A percentile compares a stretch with the other conserved stretches of the same genome.
Conservation (phyloP, 2,329 filamentous ascomycete genomes). For the Calcarisporium arbuscula region DNA sequence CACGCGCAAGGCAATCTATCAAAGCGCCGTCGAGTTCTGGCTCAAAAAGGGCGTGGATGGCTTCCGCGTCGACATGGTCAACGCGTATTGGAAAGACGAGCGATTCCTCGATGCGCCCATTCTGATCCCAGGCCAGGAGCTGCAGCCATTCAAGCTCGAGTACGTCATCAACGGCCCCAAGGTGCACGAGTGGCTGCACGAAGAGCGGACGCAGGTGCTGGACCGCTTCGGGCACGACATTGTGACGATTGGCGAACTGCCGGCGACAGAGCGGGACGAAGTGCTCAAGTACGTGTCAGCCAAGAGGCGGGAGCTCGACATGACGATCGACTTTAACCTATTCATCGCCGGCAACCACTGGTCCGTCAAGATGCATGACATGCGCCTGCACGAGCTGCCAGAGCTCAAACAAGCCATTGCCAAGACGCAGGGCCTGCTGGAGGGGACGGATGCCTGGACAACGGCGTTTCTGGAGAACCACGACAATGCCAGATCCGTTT, state of each 20-base stretch:
- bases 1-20: conserved; percentile 52
- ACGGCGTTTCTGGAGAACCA: conserved; percentile 60
- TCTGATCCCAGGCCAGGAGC: conserved; percentile 22
- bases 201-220: conserved; percentile 33
- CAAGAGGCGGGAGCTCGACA: conserved; percentile 27
- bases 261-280: conserved; percentile 28
- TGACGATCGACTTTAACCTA: conserved; percentile 14
- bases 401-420: conserved; percentile 36
- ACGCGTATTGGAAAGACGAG: conserved; percentile 48
- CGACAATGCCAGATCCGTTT: conserved; percentile 52
- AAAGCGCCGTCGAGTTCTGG: conserved; percentile 56
- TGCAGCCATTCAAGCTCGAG: conserved; percentile 29
- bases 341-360: no score
- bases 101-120: conserved; percentile 39
- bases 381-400: no score
- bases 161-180: conserved; percentile 49
- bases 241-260: conserved; percentile 40
- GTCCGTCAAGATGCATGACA: no score
- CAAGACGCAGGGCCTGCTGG: conserved; percentile 44
- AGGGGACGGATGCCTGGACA: conserved; percentile 47
- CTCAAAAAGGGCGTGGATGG: conserved; percentile 53
- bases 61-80: conserved; percentile 53
- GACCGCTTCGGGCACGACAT: conserved; percentile 43
- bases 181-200: conserved; percentile 35
- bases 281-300: conserved; percentile 43